Conservation (phyloP, 2,329 filamentous ascomycete genomes). For the Penicillium sp. region DNA sequence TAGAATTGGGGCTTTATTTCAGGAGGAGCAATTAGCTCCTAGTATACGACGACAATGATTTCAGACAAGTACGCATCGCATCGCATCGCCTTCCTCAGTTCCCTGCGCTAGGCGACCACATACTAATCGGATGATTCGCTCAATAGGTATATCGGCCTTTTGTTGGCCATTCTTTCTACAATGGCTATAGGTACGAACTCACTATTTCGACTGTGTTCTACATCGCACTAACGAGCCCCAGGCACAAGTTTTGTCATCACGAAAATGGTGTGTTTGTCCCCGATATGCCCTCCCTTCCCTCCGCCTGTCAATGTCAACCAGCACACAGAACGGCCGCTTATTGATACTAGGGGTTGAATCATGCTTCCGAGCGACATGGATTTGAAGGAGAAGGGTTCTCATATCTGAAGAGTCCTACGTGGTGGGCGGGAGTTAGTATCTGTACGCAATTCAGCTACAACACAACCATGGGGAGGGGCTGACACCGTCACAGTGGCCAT, state of each 20-base stretch:
- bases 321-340: conserved; percentile 26
- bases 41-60: conserved; percentile 40
- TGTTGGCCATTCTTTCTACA: conserved; percentile 53
- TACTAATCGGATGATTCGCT: conserved; percentile 25
- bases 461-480: conserved; percentile 15
- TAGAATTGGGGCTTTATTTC: conserved; percentile 39
- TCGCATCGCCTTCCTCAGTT: conserved; percentile 9
- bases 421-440: conserved; percentile 94
- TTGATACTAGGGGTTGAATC: conserved; percentile 73
- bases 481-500: conserved; percentile 70
- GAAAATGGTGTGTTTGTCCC: conserved; percentile 74
- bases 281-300: conserved; percentile 10
- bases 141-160: conserved; percentile 52
- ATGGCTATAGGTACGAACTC: conserved; percentile 50
- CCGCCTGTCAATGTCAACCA: conserved; percentile 14
- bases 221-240: conserved; percentile 43
- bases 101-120: conserved; percentile 16
- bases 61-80: conserved; percentile 46
- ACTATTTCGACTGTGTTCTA: neutral
- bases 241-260: conserved; percentile 98
- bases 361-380: conserved; percentile 87
- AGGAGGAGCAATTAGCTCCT: conserved; percentile 46
- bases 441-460: conserved; percentile 60
- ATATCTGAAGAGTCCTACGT: conserved; percentile 91
- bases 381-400: conserved; percentile 97